These are phyloP conservation scores for Forsythia suspensa DNA, from an alignment of 257 asterid genomes.

Conservation along the genomic window DNA sequence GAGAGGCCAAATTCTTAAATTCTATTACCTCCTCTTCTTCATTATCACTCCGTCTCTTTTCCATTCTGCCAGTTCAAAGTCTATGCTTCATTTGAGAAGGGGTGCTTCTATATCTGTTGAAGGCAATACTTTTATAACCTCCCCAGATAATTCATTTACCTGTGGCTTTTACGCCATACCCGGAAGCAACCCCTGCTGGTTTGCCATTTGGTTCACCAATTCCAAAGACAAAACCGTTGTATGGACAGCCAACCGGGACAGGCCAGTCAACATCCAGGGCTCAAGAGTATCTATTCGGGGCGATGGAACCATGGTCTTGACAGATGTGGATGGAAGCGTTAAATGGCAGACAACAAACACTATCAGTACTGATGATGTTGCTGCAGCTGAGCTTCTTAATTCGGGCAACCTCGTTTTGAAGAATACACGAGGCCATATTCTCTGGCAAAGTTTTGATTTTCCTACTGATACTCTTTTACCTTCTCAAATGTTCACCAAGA, in stretches of 20 bases:
- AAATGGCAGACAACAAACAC: slow-evolving; percentile 36
- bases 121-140: slow-evolving; percentile 25
- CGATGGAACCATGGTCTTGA: slow-evolving; percentile 32
- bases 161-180: slow-evolving; percentile 28
- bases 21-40: background rate
- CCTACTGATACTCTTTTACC: slow-evolving; percentile 42
- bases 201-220: slow-evolving; percentile 41
- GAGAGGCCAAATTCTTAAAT: background rate
- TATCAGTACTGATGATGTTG: slow-evolving; percentile 7
- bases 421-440: slow-evolving; percentile 10
- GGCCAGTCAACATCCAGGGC: slow-evolving; percentile 35
- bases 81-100: background rate
- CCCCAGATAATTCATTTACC: slow-evolving; percentile 34
- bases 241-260: slow-evolving; percentile 41
- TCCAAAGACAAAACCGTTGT: slow-evolving; percentile 37
- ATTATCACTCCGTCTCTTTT: slow-evolving; percentile 1
- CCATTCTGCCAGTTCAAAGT: slow-evolving; percentile 12
- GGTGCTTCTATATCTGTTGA: slow-evolving; percentile 35
- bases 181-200: slow-evolving; percentile 34
- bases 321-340: slow-evolving; percentile 33
- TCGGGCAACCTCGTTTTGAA: slow-evolving; percentile 29
- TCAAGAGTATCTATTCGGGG: slow-evolving; percentile 24
- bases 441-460: slow-evolving; percentile 37
- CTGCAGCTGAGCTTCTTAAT: slow-evolving; percentile 23
- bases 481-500: slow-evolving; percentile 35